These are phyloP conservation scores for Saccharomycopsis fermentans DNA, from an alignment of 805 yeast species.

Conservation along the genomic window DNA sequence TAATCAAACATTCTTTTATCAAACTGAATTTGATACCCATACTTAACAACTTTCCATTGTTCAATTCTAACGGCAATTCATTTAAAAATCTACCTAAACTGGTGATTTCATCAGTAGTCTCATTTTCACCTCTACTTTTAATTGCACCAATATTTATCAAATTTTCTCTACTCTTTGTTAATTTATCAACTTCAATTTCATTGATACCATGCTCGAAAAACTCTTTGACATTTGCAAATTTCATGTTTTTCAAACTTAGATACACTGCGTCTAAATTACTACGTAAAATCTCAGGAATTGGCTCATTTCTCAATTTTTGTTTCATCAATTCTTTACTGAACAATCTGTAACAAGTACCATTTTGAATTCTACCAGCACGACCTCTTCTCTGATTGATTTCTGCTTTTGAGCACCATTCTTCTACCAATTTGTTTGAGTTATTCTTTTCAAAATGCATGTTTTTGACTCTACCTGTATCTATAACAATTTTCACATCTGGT, in stretches of 20 bases:
- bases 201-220: constrained; percentile 74
- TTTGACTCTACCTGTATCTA: constrained; percentile 82
- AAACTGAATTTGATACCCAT: constrained; percentile 79
- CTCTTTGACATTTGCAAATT: constrained; percentile 55
- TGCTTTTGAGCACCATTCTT: constrained; percentile 82
- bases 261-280: constrained; percentile 77
- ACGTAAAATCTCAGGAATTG: constrained; percentile 82
- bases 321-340: constrained; percentile 56
- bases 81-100: constrained; percentile 74
- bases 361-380: constrained; percentile 92
- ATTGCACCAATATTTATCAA: constrained; percentile 71
- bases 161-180: constrained; percentile 40
- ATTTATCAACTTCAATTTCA: constrained; percentile 51
- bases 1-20: constrained; percentile 61
- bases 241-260: constrained; percentile 82
- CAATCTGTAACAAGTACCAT: constrained; percentile 73
- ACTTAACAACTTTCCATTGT: constrained; percentile 72
- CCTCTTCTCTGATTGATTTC: constrained; percentile 89
- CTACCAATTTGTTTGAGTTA: constrained; percentile 63
- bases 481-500: constrained; percentile 86
- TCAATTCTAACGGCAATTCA: constrained; percentile 74
- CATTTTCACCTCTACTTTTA: constrained; percentile 14
- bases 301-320: constrained; percentile 52
- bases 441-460: constrained; percentile 59
- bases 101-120: constrained; percentile 35